Conservation (phyloP, 1,139 yeast species). For the Yamadazyma trypodendri region DNA sequence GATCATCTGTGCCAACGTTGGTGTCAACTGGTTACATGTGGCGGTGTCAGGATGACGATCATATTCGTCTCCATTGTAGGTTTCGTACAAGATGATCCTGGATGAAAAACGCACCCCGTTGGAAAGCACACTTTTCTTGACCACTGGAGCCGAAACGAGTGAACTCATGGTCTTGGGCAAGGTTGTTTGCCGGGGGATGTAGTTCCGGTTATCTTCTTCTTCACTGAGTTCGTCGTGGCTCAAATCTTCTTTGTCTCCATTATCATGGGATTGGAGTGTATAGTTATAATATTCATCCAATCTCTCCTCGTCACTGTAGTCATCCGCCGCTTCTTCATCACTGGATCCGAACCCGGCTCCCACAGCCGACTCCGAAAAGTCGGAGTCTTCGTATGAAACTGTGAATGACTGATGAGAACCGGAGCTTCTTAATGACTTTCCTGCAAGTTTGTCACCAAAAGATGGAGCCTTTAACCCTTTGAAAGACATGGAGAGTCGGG, state of each 20-base stretch:
- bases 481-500: constrained; percentile 68
- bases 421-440: constrained; percentile 29
- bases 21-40: constrained; percentile 90
- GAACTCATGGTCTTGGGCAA: constrained; percentile 3
- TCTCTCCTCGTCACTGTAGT: constrained; percentile 4
- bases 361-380: constrained; percentile 23
- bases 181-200: constrained; percentile 1
- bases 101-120: constrained; percentile 74
- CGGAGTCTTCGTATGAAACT: constrained; percentile 35
- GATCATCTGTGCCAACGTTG: constrained; percentile 81
- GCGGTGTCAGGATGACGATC: constrained; percentile 94
- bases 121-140: constrained; percentile 6
- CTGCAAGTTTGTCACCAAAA: constrained; percentile 37
- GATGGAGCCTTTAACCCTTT: constrained; percentile 62
- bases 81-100: constrained; percentile 80
- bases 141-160: constrained; percentile 1
- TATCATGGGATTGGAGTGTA: neutral
- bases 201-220: constrained; percentile 10
- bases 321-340: constrained; percentile 26
- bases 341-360: constrained; percentile 32
- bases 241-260: neutral
- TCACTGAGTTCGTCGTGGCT: constrained; percentile 2
- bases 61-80: constrained; percentile 80
- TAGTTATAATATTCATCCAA: neutral
- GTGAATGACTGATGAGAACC: constrained; percentile 48